Percentiles rank a stretch among this genome's conserved stretches.
phyloP scores from a whole-genome alignment of 192 early-diverging fungal genomes.

The Irineochytrium annulatum region DNA sequence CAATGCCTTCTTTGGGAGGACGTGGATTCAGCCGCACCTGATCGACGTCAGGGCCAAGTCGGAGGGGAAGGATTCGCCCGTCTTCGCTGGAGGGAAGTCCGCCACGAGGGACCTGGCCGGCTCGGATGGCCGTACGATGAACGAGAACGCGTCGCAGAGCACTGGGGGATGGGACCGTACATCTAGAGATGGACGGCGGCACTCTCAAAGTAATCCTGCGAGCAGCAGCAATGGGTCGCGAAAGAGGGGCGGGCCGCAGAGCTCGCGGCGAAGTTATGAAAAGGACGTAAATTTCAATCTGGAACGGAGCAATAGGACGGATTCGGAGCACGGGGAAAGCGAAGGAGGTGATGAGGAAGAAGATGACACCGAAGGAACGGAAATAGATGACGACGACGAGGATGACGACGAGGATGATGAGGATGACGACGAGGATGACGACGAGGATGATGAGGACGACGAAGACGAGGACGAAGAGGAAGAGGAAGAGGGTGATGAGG shows the following conservation, averaged over 20 bases:
- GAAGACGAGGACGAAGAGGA: conserved; percentile 5
- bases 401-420: conserved; percentile 5
- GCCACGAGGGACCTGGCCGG: too few relatives aligned
- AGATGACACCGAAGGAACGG: not conserved
- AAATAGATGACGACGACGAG: not conserved
- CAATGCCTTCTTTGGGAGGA: conserved; percentile 22
- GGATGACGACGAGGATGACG: conserved; percentile 25
- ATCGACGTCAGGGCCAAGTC: conserved; percentile 5
- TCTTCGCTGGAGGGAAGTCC: too few relatives aligned
- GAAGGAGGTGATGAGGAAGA: not conserved
- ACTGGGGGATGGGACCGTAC: too few relatives aligned
- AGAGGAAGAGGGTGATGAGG: conserved; percentile 13
- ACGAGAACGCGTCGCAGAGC: too few relatives aligned
- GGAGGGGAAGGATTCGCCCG: too few relatives aligned
- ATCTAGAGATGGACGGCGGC: too few relatives aligned
- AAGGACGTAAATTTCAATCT: too few relatives aligned
- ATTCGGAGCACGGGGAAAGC: not conserved
- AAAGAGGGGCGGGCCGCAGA: too few relatives aligned
- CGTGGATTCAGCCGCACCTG: conserved; percentile 20
- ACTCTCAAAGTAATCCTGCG: too few relatives aligned
- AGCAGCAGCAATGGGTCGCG: not conserved
- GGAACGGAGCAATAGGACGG: not conserved
- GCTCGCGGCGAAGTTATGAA: not conserved
- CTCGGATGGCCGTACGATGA: too few relatives aligned
- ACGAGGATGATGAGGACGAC: conserved; percentile 18